phyloP scores from a whole-genome alignment of 208 protist species.

The Herpetomonas samuelpessoai region DNA sequence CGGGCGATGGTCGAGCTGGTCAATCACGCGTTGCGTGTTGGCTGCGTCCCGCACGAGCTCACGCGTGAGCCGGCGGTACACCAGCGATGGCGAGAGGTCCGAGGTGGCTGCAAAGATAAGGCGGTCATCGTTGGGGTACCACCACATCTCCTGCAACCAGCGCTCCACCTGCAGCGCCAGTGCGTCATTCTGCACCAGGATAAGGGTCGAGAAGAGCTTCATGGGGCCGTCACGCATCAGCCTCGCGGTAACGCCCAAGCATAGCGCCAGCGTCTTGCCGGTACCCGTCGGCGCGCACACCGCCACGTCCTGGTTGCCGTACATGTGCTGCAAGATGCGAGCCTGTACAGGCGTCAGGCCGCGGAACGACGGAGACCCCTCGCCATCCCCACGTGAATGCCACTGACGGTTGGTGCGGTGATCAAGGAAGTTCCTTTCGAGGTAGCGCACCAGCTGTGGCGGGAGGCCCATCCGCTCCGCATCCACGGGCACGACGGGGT shows the following conservation, averaged over 20 bases:
- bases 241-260: constrained; percentile 71
- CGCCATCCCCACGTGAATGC: background rate
- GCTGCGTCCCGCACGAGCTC: constrained; percentile 45
- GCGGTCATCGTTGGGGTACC: constrained; percentile 80
- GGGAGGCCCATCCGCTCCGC: constrained; percentile 83
- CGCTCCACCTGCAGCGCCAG: constrained; percentile 76
- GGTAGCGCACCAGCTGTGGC: constrained; percentile 56
- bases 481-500: constrained; percentile 59
- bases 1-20: constrained; percentile 62
- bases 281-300: constrained; percentile 89
- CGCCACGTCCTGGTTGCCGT: constrained; percentile 78
- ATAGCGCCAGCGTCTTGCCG: constrained; percentile 88
- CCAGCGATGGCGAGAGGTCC: constrained; percentile 40
- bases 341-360: constrained; percentile 83
- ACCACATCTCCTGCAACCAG: constrained; percentile 90
- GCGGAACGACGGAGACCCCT: constrained; percentile 1
- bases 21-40: constrained; percentile 25
- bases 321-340: constrained; percentile 83
- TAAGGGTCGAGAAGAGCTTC: constrained; percentile 79
- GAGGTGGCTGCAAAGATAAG: constrained; percentile 75
- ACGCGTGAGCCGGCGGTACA: constrained; percentile 77
- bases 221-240: constrained; percentile 88
- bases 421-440: constrained; percentile 42
- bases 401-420: constrained; percentile 10
- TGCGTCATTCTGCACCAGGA: constrained; percentile 74